Evolutionary conservation across 75 land plant genomes (phyloP), one percentile per base, ranked within the genome.

Genomic region (Sequoia sempervirens): DNA sequence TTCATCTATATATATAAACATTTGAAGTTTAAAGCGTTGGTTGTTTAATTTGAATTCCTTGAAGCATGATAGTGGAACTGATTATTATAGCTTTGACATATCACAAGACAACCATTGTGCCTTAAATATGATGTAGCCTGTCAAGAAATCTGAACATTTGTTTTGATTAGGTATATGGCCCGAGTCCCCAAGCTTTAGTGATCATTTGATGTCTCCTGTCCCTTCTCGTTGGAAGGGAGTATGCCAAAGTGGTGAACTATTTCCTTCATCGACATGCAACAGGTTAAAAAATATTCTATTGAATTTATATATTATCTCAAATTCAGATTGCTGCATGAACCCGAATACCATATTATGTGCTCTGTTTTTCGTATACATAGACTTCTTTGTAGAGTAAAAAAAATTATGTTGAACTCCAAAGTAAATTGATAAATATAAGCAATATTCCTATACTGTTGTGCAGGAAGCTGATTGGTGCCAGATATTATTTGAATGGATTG

Each of bases 141-240:
- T 64, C 45, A 30, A 13, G 10, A 34, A 70, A 66, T 36, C 41
- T 37, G 5, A 83, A 73, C 28, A 69, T 26, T 43, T 66, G 36
- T 26, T 43, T 66, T 34, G 43, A 18, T 84, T 93, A 93, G 98
- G 96, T 73, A 90, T 96, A 81, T 96, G 96, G 96, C 98, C 96
- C 13, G 98, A 96, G 78, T 89, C 93, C 5, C 89, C 88, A 38
- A 94, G 96, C 86, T 96, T 94, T 84, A 87, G 69, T 82, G 98
- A 96, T 66, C 50, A 40, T 14, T 82, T 80, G 78, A 87, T 94
- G 91, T 90, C 91, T 64, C 93, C 96, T 72, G 90, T 92, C 50
- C 98, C 98, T 78, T 50, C 85, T 75, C 80, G 91, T n/a, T 96
- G 98, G 98, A 96, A 88, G 43, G 98, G 98, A 43, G 68, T 73